Evolutionary conservation across 2,329 filamentous ascomycete species (phyloP), one percentile per base, ranked within the genome.

Genomic region (Neonectria hederae): DNA sequence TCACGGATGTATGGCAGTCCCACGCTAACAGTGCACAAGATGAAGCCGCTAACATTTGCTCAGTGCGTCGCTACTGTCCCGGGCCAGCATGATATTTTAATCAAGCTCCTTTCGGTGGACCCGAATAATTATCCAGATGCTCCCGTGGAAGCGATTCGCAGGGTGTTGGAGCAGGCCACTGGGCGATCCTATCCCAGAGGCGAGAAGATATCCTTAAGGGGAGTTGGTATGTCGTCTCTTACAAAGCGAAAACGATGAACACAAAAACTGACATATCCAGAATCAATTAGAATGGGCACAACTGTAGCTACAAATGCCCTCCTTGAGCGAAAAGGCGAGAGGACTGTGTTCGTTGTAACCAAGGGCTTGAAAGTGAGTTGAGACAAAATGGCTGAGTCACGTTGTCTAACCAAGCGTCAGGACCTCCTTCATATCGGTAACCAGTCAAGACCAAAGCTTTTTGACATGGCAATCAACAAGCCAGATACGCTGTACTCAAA

Each of bases 251-350:
- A 28, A 24, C 21, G 5, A 26, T 14, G 22, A 30, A 1, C 0
- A 10, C 7, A 6, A 92, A 97, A 77, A 96, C 93, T 1, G 87
- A 89, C 21, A 81, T 89, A 73, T 95, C 97, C 71, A 62, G 92
- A 95, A 72, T 93, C 91, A 64, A 97, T 97, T 77, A 90, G 94
- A 52, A 97, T 97, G 93, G 94, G 94, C 45, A 97, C 94, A 2
- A 97, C 94, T 0, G 93, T 97, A 9, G 94, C 94, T 7, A 97
- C 94, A 0, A 97, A 97, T 77, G 94, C 94, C 0, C 81, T 97
- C 59, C 84, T 97, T 2, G 94, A 97, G 78, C 84, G 94, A 61
- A 97, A 97, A 78, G 94, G 94, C 49, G 93, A 97, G 80, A 88
- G 87, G 70, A 94, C 95, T 74, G 94, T 92, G 11, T 85, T 97